Conservation (phyloP, 2,329 filamentous ascomycete genomes). For the Ilyonectria sp. region DNA sequence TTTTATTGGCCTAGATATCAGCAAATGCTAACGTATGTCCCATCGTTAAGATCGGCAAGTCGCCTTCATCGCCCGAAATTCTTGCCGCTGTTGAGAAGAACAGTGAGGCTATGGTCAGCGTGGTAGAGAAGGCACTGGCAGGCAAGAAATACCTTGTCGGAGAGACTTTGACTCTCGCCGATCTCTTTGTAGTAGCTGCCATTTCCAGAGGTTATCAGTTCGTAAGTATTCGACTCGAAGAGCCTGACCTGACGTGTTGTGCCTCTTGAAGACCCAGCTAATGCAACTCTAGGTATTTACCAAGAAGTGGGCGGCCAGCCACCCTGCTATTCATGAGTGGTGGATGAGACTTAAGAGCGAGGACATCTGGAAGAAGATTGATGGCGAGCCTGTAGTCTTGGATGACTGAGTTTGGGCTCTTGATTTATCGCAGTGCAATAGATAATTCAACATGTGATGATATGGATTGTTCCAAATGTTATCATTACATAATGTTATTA, state of each 20-base stretch:
- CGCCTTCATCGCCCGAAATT: constrained; percentile 24
- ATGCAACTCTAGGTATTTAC: constrained; percentile 20
- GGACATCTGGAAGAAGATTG: constrained; percentile 31
- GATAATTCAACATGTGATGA: too few relatives aligned
- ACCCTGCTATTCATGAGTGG: constrained; percentile 29
- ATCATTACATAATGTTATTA: not conserved
- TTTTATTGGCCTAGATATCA: too few relatives aligned
- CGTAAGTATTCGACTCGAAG: not conserved
- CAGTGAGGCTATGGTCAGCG: constrained; percentile 27
- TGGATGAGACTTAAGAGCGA: constrained; percentile 30
- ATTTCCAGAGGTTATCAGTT: constrained; percentile 29
- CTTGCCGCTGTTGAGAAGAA: constrained; percentile 25
- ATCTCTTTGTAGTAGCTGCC: constrained; percentile 28
- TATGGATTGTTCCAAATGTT: not conserved
- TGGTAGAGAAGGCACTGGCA: constrained; percentile 23
- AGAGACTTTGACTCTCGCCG: constrained; percentile 26
- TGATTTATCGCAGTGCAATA: too few relatives aligned
- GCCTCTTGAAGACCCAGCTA: not conserved
- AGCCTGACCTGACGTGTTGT: not conserved
- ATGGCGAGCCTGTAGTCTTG: constrained; percentile 27
- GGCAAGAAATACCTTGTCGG: constrained; percentile 25
- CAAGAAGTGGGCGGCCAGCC: constrained; percentile 26
- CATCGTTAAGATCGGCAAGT: constrained; percentile 8
- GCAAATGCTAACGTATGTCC: too few relatives aligned
- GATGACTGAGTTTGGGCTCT: constrained; percentile 12